Base-by-base conservation (phyloP, 1,139 yeast species). In the Yamadazyma oceani region DNA sequence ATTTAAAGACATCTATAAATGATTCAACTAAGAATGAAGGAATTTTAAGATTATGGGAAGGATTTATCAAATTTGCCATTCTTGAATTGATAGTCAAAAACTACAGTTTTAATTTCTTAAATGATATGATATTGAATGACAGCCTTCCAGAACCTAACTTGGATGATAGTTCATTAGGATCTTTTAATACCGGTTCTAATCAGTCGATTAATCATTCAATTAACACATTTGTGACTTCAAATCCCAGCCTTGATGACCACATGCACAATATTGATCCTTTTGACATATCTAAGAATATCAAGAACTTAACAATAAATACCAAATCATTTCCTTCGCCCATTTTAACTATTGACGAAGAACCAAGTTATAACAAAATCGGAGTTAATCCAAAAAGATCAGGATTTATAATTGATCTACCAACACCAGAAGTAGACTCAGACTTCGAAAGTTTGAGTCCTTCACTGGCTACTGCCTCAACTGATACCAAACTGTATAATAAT, bases 111-210 rank as follows among this genome's bases (percentile, higher is more conserved):
- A 26, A 39, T 29, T 11, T 11, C 16, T 26, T 26, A 26, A 37
- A 31, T 26, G 39, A 32, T 22, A 31, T 44, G 4, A 23, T 31
- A 15, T 4, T 30, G 7, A 22, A 12, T 19, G 45, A 41, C 9
- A 30, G 36, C 13, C 42, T 48, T 31, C 51, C 50, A n/a, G 51
- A 45, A 31, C 52, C 50, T 15, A 45, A 45, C 23, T 30, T 46
- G 14, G 46, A 38, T 9, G 32, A 28, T 9, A 36, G 32, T 24
- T 39, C 49, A 1, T 15, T 17, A 11, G 32, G 29, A 4, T 39
- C 48, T 14, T 36, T 34, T 4, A 35, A 31, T 23, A 23, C 32
- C 11, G 28, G 28, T 13, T 31, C 36, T 21, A 37, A 34, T n/a
- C 36, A 23, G 13, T 37, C 41, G 4, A 24, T 36, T 2, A 25